Evolutionary conservation across 257 asterid genomes (phyloP), one percentile per base, ranked within the genome.

Genomic region (Gynochthodes officinalis): DNA sequence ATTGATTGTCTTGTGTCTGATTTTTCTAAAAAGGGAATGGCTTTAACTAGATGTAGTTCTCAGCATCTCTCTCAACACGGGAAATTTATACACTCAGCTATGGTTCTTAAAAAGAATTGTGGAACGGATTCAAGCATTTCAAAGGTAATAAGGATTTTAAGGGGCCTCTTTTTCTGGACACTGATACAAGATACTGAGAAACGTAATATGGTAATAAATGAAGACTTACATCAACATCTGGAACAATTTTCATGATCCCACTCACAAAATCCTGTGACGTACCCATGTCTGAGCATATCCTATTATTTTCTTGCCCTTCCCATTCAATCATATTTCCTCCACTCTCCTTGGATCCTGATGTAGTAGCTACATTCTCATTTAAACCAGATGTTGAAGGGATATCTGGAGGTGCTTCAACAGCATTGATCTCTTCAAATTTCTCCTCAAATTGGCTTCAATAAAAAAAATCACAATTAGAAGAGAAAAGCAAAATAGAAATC

Each of bases 231-330:
- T 91, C 90, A 65, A 91, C 96, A 62, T 89, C 92, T 4, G 99
- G 97, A 62, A 86, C 92, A 54, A 94, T 90, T 77, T 89, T 91
- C 90, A 91, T 83, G 70, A 94, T 90, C 78, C 97, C 97, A 64
- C 83, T 82, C 76, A 82, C 84, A 64, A 86, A 85, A 75, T 94
- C 97, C 75, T 84, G 93, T 19, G 97, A 90, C 64, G 91, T 76
- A 66, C 89, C 86, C 1, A 87, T 66, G 13, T 88, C 97, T 35
- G 89, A 65, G 76, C 82, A 77, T 76, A 77, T 76, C 75, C 80
- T 82, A 72, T 86, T 79, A 80, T 87, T 75, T 69, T 84, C 90
- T 71, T 77, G 77, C 78, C 82, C 82, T 69, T 80, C 85, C 61
- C 71, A 65, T 71, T 64, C 82, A 55, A 64, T 60, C 62, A 82